Evolutionary conservation across 352 stramenopile genomes (phyloP).

Genomic region (Blastocystis hominis): DNA sequence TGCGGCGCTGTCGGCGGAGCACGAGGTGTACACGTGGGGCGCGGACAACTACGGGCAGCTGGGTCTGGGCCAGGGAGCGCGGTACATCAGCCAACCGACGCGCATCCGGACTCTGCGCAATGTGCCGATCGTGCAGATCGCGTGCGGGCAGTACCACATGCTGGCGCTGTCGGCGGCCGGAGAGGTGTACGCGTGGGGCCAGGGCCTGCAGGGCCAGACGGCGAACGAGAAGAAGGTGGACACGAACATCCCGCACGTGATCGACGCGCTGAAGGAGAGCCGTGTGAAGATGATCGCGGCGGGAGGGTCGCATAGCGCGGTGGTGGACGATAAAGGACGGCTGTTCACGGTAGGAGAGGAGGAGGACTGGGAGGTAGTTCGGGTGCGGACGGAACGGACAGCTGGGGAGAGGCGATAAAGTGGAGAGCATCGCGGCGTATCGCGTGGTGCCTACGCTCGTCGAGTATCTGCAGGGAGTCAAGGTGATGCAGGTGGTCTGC

Average conservation of each 20-base stretch:
- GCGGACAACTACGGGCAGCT: slow-evolving; percentile 33
- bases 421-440: slow-evolving; percentile 52
- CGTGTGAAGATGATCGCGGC: background rate
- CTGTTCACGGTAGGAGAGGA: background rate
- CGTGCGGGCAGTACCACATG: slow-evolving; percentile 16
- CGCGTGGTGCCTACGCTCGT: slow-evolving; percentile 11
- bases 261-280: slow-evolving; percentile 1
- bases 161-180: slow-evolving; percentile 12
- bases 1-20: background rate
- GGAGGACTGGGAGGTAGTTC: background rate
- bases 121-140: background rate
- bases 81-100: slow-evolving; percentile 28
- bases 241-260: slow-evolving; percentile 22
- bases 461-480: slow-evolving; percentile 53
- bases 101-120: slow-evolving; percentile 16
- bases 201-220: slow-evolving; percentile 30
- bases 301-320: slow-evolving; percentile 5
- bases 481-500: slow-evolving; percentile 59
- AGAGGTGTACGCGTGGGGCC: slow-evolving; percentile 35
- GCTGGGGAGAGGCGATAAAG: slow-evolving; percentile 42
- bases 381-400: slow-evolving; percentile 22
- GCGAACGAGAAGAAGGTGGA: slow-evolving; percentile 12
- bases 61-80: slow-evolving; percentile 16
- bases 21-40: slow-evolving; percentile 40
- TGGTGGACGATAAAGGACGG: slow-evolving; percentile 11